Evolutionary conservation across 192 early-diverging fungal genomes (phyloP).

Genomic region (Coemansia sp.): DNA sequence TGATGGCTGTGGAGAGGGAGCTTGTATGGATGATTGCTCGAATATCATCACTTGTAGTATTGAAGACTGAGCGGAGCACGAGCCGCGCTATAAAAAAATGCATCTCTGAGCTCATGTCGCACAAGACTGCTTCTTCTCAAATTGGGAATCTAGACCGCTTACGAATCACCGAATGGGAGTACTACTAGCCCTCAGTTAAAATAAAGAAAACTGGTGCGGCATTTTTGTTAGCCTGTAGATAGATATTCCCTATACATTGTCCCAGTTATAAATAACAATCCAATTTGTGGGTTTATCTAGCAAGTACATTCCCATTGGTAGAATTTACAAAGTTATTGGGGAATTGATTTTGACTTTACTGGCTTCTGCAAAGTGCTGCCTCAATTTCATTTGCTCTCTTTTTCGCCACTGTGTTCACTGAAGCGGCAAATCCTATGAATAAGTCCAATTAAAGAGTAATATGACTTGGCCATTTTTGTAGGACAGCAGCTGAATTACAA

Average conservation of each 20-base stretch:
- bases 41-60: constrained; percentile 19
- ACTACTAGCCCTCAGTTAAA: constrained; percentile 4
- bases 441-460: too few species aligned
- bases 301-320: too few species aligned
- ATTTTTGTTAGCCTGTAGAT: too few species aligned
- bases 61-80: constrained; percentile 35
- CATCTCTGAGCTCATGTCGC: constrained; percentile 19
- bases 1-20: constrained; percentile 28
- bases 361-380: too few species aligned
- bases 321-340: too few species aligned
- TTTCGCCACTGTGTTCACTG: not conserved
- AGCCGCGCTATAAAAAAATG: constrained; percentile 17
- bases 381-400: not conserved
- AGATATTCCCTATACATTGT: too few species aligned
- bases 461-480: too few species aligned
- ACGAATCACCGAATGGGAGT: constrained; percentile 25
- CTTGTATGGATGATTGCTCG: constrained; percentile 37
- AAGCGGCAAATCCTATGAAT: not conserved
- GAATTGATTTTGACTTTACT: too few species aligned
- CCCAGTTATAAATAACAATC: too few species aligned
- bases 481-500: too few species aligned
- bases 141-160: constrained; percentile 17
- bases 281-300: too few species aligned
- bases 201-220: too few species aligned
- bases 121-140: not conserved